Conservation (phyloP, 805 yeast genomes). For the Candida cerambycidarum region DNA sequence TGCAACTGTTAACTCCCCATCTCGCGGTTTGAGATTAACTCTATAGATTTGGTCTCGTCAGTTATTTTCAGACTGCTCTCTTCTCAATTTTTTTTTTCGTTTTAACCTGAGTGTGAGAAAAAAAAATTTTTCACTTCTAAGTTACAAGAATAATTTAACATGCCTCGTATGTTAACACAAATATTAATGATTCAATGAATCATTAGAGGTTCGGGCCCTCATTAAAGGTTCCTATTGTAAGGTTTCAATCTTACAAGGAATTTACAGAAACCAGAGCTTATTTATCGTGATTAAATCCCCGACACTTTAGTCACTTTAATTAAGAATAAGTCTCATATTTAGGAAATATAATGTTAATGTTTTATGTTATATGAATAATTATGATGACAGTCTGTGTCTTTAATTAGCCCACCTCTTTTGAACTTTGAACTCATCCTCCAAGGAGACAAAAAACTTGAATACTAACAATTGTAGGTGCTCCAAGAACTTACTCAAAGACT, state of each 20-base stretch:
- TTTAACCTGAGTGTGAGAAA: slow-evolving; percentile 1
- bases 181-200: not conserved
- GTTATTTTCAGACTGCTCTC: not conserved
- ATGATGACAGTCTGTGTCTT: slow-evolving; percentile 5
- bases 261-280: slow-evolving; percentile 14
- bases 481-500: slow-evolving; percentile 99
- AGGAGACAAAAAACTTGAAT: not conserved
- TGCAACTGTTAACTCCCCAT: slow-evolving; percentile 2
- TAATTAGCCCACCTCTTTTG: not conserved
- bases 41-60: not conserved
- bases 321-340: slow-evolving; percentile 18
- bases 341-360: not conserved
- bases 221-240: slow-evolving; percentile 14
- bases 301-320: slow-evolving; percentile 73
- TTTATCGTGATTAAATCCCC: slow-evolving; percentile 69
- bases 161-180: slow-evolving; percentile 58
- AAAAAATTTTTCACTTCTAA: slow-evolving; percentile 18
- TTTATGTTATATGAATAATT: slow-evolving; percentile 1
- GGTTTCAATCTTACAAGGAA: not conserved
- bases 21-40: slow-evolving; percentile 3
- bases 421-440: too few relatives aligned
- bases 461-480: slow-evolving; percentile 66
- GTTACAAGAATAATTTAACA: slow-evolving; percentile 27
- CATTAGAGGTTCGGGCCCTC: slow-evolving; percentile 76
- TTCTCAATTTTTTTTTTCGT: slow-evolving; percentile 4